These are phyloP conservation scores for Alternaria sp. DNA, from an alignment of 2,329 filamentous ascomycete genomes.

Conservation along the genomic window DNA sequence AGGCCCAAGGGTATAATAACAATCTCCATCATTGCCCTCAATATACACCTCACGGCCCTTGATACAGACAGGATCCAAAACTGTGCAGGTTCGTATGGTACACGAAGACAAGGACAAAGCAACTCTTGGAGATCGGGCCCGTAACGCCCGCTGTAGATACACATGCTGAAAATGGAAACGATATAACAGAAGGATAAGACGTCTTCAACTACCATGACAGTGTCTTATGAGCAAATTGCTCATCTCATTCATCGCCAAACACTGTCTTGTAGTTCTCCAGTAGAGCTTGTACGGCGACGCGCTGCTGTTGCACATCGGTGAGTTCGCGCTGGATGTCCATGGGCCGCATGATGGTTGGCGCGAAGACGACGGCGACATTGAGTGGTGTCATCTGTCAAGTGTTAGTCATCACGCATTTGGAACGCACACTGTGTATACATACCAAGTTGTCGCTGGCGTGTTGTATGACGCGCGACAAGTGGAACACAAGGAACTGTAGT, in stretches of 20 bases:
- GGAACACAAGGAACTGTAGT: constrained; percentile 92
- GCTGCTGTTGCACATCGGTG: constrained; percentile 94
- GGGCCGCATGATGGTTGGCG: constrained; percentile 96
- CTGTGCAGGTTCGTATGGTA: constrained; percentile 20
- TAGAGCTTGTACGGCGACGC: constrained; percentile 88
- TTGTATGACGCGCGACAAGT: constrained; percentile 85
- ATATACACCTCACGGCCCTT: constrained; percentile 25
- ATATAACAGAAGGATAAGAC: not conserved
- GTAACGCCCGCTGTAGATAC: constrained; percentile 16
- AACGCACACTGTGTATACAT: constrained; percentile 48
- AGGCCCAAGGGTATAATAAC: constrained; percentile 41
- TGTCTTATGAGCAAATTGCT: not conserved
- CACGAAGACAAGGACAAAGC: constrained; percentile 16
- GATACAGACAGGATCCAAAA: constrained; percentile 19
- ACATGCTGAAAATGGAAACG: constrained; percentile 13
- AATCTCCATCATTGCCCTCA: constrained; percentile 17
- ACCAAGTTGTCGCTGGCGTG: constrained; percentile 86
- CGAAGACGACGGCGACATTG: constrained; percentile 96
- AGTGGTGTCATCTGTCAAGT: constrained; percentile 83
- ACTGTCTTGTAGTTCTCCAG: constrained; percentile 88
- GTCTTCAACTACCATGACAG: not conserved
- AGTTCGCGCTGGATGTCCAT: constrained; percentile 91
- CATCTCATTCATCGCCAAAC: constrained; percentile 62
- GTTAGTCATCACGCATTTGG: constrained; percentile 22
- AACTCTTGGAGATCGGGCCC: constrained; percentile 3